Conservation (phyloP, 2,329 filamentous ascomycete genomes). For the Paraphoma sp. region DNA sequence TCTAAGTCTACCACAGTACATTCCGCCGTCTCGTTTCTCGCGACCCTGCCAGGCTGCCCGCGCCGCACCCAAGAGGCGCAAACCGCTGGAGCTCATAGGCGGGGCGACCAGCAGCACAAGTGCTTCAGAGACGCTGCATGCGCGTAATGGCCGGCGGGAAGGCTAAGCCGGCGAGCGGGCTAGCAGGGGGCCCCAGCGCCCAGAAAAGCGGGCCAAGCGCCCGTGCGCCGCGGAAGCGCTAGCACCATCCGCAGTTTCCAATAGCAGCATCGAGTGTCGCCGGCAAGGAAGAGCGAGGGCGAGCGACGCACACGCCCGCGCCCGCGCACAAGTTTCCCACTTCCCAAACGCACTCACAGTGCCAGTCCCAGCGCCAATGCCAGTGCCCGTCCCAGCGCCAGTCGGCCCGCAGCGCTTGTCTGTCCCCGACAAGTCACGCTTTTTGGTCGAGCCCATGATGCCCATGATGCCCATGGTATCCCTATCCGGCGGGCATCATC, state of each 20-base stretch:
- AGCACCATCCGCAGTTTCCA: neutral
- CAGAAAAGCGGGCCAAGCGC: too few species aligned
- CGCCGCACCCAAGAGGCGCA: neutral
- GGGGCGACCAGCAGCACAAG: neutral
- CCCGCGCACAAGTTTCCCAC: too few species aligned
- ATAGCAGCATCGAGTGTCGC: too few species aligned
- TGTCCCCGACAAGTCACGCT: neutral
- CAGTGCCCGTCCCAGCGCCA: neutral
- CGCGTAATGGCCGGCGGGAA: slow-evolving; percentile 2
- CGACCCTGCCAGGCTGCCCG: neutral
- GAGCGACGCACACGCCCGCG: too few species aligned
- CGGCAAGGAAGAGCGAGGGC: too few species aligned
- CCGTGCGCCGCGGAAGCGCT: neutral
- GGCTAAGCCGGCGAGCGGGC: neutral
- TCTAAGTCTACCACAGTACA: neutral
- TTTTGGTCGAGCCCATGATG: too few species aligned
- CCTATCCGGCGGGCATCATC: too few species aligned
- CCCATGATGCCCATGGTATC: too few species aligned
- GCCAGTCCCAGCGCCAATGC: neutral
- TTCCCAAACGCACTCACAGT: neutral
- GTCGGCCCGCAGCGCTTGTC: neutral
- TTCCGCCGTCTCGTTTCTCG: neutral
- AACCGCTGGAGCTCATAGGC: slow-evolving; percentile 3
- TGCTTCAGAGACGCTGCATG: slow-evolving; percentile 3
- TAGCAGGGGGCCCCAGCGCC: neutral